These are phyloP conservation scores for Cephalotrichum gorgonifer DNA, from an alignment of 2,329 filamentous ascomycete genomes.

Conservation along the genomic window DNA sequence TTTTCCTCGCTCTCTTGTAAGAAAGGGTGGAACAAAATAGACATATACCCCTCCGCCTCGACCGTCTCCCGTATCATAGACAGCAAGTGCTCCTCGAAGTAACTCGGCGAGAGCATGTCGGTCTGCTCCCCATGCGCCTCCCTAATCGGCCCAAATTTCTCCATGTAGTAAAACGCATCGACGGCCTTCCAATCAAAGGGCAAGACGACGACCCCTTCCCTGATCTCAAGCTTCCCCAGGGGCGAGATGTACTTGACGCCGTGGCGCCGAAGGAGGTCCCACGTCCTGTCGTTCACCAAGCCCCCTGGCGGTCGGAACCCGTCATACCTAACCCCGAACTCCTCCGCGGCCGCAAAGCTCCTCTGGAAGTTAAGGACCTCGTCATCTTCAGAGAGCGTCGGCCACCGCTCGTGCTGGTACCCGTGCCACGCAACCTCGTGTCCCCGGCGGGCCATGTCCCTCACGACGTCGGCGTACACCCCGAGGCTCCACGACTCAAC, in stretches of 20 bases:
- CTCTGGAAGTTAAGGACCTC: conserved; percentile 14
- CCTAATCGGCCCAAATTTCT: conserved; percentile 15
- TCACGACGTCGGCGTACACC: conserved; percentile 14
- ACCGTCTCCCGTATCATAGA: conserved; percentile 12
- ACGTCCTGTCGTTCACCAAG: conserved; percentile 13
- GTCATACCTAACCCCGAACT: conserved; percentile 10
- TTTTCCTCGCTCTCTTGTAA: conserved; percentile 15
- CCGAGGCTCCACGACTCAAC: conserved; percentile 18
- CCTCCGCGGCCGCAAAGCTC: conserved; percentile 12
- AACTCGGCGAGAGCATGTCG: conserved; percentile 8
- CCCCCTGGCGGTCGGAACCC: conserved; percentile 19
- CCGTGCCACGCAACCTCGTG: conserved; percentile 21
- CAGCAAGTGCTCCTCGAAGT: conserved; percentile 12
- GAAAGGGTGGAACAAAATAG: conserved; percentile 19
- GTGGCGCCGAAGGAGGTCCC: conserved; percentile 10
- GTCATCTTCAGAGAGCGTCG: conserved; percentile 7
- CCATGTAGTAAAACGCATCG: conserved; percentile 22
- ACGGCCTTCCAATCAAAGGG: conserved; percentile 19
- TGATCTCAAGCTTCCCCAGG: conserved; percentile 12
- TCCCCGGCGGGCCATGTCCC: conserved; percentile 9
- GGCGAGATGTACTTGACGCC: conserved; percentile 17
- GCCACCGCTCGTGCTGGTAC: conserved; percentile 18
- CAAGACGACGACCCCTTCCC: conserved; percentile 13
- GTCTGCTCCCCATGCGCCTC: conserved; percentile 9
- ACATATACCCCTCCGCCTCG: conserved; percentile 12